phyloP scores from a whole-genome alignment of 805 yeast genomes.

The Blastobotrys attinorum region DNA sequence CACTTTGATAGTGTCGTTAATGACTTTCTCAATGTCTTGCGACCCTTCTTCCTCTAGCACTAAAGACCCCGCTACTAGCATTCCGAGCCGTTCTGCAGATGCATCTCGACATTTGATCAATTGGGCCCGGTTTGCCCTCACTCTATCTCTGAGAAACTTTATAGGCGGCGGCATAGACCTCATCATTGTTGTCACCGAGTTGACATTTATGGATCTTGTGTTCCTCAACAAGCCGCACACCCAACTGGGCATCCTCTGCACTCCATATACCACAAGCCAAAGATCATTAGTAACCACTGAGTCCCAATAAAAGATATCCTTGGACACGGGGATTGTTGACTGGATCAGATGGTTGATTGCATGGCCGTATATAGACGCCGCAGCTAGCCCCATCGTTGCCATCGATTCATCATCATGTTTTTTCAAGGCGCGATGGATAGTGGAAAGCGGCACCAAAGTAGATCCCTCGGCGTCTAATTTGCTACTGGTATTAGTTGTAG shows the following conservation, averaged over 20 bases:
- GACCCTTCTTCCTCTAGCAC: neutral
- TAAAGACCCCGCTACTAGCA: constrained; percentile 10
- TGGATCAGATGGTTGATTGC: constrained; percentile 30
- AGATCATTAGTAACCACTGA: constrained; percentile 21
- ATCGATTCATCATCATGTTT: too few relatives aligned
- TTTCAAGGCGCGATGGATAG: too few relatives aligned
- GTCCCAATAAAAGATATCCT: constrained; percentile 43
- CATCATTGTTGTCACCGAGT: neutral
- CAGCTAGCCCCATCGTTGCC: constrained; percentile 21
- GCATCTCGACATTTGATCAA: neutral
- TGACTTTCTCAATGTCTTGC: neutral
- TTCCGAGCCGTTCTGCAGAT: constrained; percentile 9
- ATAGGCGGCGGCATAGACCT: neutral
- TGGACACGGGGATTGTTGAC: constrained; percentile 36
- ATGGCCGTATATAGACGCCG: constrained; percentile 30
- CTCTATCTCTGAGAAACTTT: neutral
- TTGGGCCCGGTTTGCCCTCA: neutral
- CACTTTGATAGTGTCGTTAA: neutral
- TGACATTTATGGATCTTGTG: neutral
- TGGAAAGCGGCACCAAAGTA: too few relatives aligned
- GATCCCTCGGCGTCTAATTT: too few relatives aligned
- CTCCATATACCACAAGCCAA: constrained; percentile 30
- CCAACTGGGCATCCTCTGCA: constrained; percentile 31
- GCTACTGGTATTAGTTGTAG: too few relatives aligned
- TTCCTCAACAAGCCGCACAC: neutral